phyloP scores from a whole-genome alignment of 495 filamentous ascomycete genomes.

The Penicillium crystallinum region DNA sequence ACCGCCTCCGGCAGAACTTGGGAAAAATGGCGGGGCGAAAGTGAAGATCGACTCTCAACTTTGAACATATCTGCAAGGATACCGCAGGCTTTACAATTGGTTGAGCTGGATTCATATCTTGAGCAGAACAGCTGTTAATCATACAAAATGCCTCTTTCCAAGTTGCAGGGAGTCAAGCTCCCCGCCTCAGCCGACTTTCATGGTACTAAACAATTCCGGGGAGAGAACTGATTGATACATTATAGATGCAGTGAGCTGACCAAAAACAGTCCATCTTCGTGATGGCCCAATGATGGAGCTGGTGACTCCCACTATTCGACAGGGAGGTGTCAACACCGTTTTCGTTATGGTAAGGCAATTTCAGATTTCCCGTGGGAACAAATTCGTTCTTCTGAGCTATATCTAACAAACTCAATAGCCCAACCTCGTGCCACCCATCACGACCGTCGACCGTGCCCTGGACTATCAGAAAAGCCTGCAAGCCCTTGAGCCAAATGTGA shows the following conservation, averaged over 20 bases:
- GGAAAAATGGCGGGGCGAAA: conserved; percentile 12
- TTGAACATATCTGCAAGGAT: background rate
- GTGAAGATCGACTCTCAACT: conserved; percentile 4
- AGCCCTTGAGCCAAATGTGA: conserved; percentile 64
- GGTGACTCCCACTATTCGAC: conserved; percentile 69
- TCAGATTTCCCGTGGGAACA: conserved; percentile 1
- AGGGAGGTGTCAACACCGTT: conserved; percentile 72
- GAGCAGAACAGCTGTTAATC: background rate
- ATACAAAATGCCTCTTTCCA: conserved; percentile 33
- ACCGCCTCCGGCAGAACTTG: conserved; percentile 14
- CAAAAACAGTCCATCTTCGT: conserved; percentile 55
- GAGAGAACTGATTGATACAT: conserved; percentile 29
- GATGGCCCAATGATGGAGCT: conserved; percentile 76
- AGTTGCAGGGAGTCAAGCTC: conserved; percentile 48
- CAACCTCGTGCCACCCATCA: conserved; percentile 71
- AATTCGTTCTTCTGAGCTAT: conserved; percentile 4
- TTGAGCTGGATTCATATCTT: background rate
- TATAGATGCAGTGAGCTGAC: conserved; percentile 7
- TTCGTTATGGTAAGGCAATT: conserved; percentile 66
- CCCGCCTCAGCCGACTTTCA: conserved; percentile 70
- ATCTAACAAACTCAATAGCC: conserved; percentile 36
- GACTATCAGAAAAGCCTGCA: conserved; percentile 66
- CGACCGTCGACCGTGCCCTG: conserved; percentile 66
- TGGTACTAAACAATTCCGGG: conserved; percentile 37
- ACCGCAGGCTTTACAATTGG: background rate